Percentiles rank a stretch among this genome's conserved stretches.
phyloP scores from a whole-genome alignment of 2,329 filamentous ascomycete genomes.

The Colletotrichum cuscutae region DNA sequence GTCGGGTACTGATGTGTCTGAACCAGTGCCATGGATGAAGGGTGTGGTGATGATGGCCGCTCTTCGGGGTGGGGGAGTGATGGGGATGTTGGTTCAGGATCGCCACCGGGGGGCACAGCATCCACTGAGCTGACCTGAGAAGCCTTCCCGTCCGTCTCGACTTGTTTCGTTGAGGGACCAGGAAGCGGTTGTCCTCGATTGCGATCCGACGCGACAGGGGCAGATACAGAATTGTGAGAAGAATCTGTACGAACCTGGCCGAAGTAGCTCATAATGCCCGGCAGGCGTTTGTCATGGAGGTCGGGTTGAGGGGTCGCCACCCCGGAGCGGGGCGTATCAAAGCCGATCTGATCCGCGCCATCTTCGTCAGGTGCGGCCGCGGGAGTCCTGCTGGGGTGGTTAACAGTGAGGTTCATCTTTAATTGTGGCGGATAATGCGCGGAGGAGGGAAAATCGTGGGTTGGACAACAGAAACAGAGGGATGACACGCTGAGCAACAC shows the following conservation, averaged over 20 bases:
- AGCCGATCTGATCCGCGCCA: slow-evolving; percentile 80
- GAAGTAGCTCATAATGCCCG: slow-evolving; percentile 97
- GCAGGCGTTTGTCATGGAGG: slow-evolving; percentile 91
- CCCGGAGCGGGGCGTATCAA: slow-evolving; percentile 88
- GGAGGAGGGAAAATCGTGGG: slow-evolving; percentile 23
- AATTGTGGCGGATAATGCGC: slow-evolving; percentile 32
- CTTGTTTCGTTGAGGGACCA: slow-evolving; percentile 33
- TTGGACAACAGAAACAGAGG: slow-evolving; percentile 22
- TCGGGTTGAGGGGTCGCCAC: slow-evolving; percentile 94
- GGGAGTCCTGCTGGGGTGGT: slow-evolving; percentile 64
- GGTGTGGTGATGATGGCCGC: slow-evolving; percentile 14
- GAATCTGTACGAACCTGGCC: slow-evolving; percentile 97
- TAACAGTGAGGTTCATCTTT: slow-evolving; percentile 57
- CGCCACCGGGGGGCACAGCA: slow-evolving; percentile 32
- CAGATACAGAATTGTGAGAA: slow-evolving; percentile 47
- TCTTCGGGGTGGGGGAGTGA: slow-evolving; percentile 16
- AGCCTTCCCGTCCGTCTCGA: slow-evolving; percentile 23
- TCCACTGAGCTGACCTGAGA: slow-evolving; percentile 33
- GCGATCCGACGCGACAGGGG: slow-evolving; percentile 44
- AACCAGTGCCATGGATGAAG: slow-evolving; percentile 27
- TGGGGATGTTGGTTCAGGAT: slow-evolving; percentile 32
- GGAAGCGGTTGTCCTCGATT: slow-evolving; percentile 24
- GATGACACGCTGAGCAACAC: slow-evolving; percentile 22
- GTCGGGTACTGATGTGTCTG: slow-evolving; percentile 35
- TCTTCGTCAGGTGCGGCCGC: slow-evolving; percentile 72